Evolutionary conservation across 164 flowering plant species (phyloP), one percentile per base, ranked within the genome.

Genomic region (Warburgia ugandensis): DNA sequence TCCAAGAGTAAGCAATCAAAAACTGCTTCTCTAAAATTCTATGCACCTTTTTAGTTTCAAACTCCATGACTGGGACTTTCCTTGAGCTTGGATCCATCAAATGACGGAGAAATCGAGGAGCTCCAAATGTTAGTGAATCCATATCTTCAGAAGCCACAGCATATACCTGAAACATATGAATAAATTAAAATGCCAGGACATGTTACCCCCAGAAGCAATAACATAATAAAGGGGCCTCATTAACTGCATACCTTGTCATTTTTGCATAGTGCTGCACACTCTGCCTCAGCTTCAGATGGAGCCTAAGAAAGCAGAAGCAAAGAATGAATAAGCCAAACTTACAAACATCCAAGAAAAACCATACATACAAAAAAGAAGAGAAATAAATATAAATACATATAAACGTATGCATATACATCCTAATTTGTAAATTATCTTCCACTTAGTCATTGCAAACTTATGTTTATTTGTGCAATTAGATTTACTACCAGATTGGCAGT

Each of bases 91-190:
- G 99, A 69, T 81, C 95, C 97, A 89, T 84, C 49, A 94, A 71
- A 74, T 94, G 99, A 39, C 97, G 90, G 43, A 94, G 86, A 76
- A 94, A 94, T 58, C 62, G 77, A 47, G 99, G 82, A 58, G 97
- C 90, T 48, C 99, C 99, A 83, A 94, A 94, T 51, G 99, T 94
- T 41, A 94, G 63, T 29, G 97, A 89, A 72, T 94, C 99, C 99
- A 94, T 94, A 58, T 89, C 99, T 68, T 94, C 99, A 56, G 97
- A 94, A 48, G 99, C 97, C 59, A 86, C 92, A 60, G 88, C 97
- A 76, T 83, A 94, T 48, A 89, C 96, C 99, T 89, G 62, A 63
- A 53, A 48, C 23, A 31, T 5, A 30, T 1, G 43, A 32, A 39
- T 41, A 13, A 33, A 33, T 9, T 25, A 26, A 26, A 26, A 16